Conservation (phyloP, 352 stramenopile species). For the Phytophthora litchii region DNA sequence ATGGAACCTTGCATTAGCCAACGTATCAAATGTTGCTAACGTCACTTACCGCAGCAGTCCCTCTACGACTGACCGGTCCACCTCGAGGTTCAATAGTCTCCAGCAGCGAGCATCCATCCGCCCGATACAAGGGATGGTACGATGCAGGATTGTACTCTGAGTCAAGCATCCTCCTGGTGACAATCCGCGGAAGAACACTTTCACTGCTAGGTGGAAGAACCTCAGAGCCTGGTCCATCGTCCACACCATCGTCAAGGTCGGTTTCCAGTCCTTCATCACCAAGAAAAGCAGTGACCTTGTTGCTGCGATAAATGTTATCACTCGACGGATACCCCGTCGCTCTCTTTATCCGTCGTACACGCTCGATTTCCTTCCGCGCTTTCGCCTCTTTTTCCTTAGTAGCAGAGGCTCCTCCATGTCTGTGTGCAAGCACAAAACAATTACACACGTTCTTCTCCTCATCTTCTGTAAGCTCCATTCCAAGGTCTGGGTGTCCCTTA, state of each 20-base stretch:
- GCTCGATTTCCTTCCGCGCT: conserved; percentile 30
- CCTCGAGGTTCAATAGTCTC: conserved; percentile 52
- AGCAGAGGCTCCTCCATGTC: conserved; percentile 26
- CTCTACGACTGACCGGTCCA: conserved; percentile 23
- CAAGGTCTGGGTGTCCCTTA: conserved; percentile 29
- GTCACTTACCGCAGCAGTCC: conserved; percentile 32
- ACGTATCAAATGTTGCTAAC: neutral
- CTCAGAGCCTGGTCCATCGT: conserved; percentile 25
- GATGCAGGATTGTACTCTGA: conserved; percentile 30
- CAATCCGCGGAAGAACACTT: conserved; percentile 33
- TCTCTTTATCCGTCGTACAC: conserved; percentile 42
- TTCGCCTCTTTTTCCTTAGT: conserved; percentile 29
- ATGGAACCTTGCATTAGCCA: neutral
- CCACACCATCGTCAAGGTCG: conserved; percentile 34
- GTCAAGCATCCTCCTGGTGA: conserved; percentile 34
- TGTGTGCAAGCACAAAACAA: conserved; percentile 42
- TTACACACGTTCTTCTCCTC: conserved; percentile 33
- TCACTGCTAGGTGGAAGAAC: conserved; percentile 24
- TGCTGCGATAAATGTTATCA: conserved; percentile 45
- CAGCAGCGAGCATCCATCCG: conserved; percentile 44
- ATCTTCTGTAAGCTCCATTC: conserved; percentile 18
- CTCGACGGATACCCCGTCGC: conserved; percentile 44
- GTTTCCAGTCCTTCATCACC: conserved; percentile 33
- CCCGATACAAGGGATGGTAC: conserved; percentile 48
- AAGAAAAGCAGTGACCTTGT: conserved; percentile 37